These are phyloP conservation scores for Alternaria postmessia DNA, from an alignment of 2,329 filamentous ascomycete species.

Conservation along the genomic window DNA sequence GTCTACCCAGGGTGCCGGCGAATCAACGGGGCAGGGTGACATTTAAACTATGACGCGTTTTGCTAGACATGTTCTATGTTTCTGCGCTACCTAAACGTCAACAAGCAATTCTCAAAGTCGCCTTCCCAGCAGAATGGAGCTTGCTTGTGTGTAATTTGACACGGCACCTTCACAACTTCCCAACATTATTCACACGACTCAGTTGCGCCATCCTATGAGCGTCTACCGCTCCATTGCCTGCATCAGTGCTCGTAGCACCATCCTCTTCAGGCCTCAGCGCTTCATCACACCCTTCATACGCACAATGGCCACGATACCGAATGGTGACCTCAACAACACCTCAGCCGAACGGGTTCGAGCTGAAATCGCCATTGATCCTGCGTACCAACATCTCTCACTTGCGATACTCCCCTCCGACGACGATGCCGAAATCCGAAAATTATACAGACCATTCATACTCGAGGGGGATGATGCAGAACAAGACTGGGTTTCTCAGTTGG, in stretches of 20 bases:
- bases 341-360: constrained; percentile 23
- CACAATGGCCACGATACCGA: constrained; percentile 8
- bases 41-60: neutral
- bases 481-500: constrained; percentile 67
- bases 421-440: constrained; percentile 54
- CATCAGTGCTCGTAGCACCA: neutral
- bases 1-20: neutral
- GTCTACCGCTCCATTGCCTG: neutral
- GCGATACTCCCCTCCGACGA: constrained; percentile 59
- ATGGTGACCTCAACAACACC: constrained; percentile 40
- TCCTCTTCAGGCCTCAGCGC: neutral
- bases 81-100: neutral
- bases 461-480: constrained; percentile 43
- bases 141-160: neutral
- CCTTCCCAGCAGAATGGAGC: neutral
- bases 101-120: neutral
- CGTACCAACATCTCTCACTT: constrained; percentile 44
- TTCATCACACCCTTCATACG: neutral
- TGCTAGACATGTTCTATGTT: neutral
- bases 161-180: too few relatives aligned
- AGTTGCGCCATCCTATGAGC: neutral
- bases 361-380: constrained; percentile 22
- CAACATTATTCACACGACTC: neutral
- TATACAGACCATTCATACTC: constrained; percentile 67
- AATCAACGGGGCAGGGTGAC: neutral